These are phyloP conservation scores for Xylariaceae sp. DNA, from an alignment of 2,329 filamentous ascomycete species.

Conservation along the genomic window DNA sequence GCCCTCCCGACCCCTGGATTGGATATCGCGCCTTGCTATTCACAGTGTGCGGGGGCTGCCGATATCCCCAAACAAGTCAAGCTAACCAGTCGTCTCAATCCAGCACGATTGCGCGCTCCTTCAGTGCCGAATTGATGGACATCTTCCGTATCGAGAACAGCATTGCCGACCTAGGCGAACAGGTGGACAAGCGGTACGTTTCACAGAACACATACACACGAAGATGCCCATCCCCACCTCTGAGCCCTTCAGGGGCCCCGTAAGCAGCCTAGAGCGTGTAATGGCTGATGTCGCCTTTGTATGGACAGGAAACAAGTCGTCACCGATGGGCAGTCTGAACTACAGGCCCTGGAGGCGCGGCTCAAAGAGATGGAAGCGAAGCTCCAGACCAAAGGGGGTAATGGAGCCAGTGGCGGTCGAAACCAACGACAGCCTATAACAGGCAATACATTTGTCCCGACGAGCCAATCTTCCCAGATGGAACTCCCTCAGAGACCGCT, in stretches of 20 bases:
- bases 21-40: not conserved
- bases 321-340: slow-evolving; percentile 66
- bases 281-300: slow-evolving; percentile 14
- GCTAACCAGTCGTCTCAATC: slow-evolving; percentile 21
- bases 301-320: slow-evolving; percentile 71
- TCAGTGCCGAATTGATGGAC: slow-evolving; percentile 79
- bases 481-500: slow-evolving; percentile 27
- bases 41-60: not conserved
- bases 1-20: slow-evolving; percentile 36
- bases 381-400: slow-evolving; percentile 38
- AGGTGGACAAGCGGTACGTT: slow-evolving; percentile 76
- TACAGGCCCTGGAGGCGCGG: slow-evolving; percentile 78
- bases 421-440: slow-evolving; percentile 30
- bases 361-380: slow-evolving; percentile 81
- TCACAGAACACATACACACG: slow-evolving; percentile 1
- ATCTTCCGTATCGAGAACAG: slow-evolving; percentile 84
- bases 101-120: slow-evolving; percentile 82
- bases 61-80: not conserved
- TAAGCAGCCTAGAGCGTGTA: not conserved
- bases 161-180: slow-evolving; percentile 65
- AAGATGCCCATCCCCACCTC: not conserved
- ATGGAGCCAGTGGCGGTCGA: slow-evolving; percentile 20
- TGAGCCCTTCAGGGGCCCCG: not conserved
- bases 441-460: slow-evolving; percentile 26
- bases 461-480: slow-evolving; percentile 27